Percentiles rank a stretch among this genome's conserved stretches.
Conservation (phyloP, 257 asterid genomes). For the Ocimum tenuiflorum region DNA sequence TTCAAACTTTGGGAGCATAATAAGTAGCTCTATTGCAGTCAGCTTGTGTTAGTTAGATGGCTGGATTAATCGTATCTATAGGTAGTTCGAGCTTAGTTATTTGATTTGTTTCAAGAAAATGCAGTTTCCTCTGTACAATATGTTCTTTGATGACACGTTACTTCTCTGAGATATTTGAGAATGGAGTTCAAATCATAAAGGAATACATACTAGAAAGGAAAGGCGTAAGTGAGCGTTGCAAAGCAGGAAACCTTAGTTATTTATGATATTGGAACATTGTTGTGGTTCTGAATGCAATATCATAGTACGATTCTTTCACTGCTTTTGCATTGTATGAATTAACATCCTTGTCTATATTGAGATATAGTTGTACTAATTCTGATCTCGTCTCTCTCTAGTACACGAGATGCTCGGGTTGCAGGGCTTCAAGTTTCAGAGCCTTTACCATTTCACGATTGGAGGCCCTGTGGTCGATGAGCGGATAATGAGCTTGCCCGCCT, state of each 20-base stretch:
- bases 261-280: not conserved
- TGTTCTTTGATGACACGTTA: not conserved
- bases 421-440: slow-evolving; percentile 66
- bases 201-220: not conserved
- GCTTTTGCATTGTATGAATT: too few species aligned
- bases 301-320: too few species aligned
- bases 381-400: too few species aligned
- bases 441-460: slow-evolving; percentile 84
- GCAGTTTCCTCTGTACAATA: too few species aligned
- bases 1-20: not conserved
- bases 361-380: too few species aligned
- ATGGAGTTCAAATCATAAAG: too few species aligned
- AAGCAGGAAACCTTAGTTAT: not conserved
- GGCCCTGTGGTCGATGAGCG: slow-evolving; percentile 74
- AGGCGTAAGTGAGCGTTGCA: not conserved
- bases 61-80: too few species aligned
- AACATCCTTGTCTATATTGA: too few species aligned
- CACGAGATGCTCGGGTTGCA: slow-evolving; percentile 76
- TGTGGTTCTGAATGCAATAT: too few species aligned
- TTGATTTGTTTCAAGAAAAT: not conserved
- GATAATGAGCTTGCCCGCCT: slow-evolving; percentile 90
- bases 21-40: too few species aligned
- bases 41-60: too few species aligned
- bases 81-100: not conserved
- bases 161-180: not conserved